Evolutionary conservation across 108 stramenopile genomes (phyloP).

Genomic region (Discostella stelligeroides): DNA sequence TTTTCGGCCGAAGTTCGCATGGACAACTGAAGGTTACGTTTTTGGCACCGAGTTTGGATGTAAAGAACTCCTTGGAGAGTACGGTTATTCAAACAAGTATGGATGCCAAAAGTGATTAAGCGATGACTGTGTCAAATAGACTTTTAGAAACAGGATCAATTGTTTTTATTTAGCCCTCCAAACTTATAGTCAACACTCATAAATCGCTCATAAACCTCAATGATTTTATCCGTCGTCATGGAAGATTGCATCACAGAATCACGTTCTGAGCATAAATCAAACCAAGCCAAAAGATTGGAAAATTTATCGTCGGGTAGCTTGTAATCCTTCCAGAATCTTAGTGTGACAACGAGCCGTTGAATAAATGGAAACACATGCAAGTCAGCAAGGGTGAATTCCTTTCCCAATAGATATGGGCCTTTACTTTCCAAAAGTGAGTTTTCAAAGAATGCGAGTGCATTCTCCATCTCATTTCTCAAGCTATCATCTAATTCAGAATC

Average conservation of each 20-base stretch:
- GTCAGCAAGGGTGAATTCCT: conserved; percentile 51
- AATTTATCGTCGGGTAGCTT: conserved; percentile 44
- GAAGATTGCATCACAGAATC: conserved; percentile 49
- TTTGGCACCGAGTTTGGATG: conserved; percentile 32
- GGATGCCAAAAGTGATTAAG: conserved; percentile 49
- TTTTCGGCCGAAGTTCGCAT: conserved; percentile 71
- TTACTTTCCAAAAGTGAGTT: conserved; percentile 25
- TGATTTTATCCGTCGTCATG: conserved; percentile 43
- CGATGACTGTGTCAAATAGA: background rate
- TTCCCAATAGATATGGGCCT: conserved; percentile 47
- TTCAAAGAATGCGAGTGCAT: conserved; percentile 35
- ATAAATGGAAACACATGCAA: conserved; percentile 56
- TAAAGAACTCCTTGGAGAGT: conserved; percentile 59
- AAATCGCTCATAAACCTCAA: conserved; percentile 45
- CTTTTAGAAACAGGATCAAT: background rate
- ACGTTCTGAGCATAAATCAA: conserved; percentile 33
- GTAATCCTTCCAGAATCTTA: conserved; percentile 54
- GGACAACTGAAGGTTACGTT: conserved; percentile 64
- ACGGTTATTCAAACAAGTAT: conserved; percentile 51
- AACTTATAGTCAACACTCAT: conserved; percentile 44
- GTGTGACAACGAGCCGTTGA: conserved; percentile 34
- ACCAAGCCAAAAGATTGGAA: conserved; percentile 41
- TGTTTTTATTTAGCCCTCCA: conserved; percentile 48
- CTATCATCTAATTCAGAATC: conserved; percentile 30
- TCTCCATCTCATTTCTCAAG: conserved; percentile 32